Evolutionary conservation across 1,284 basidiomycete genomes (phyloP), one percentile per base, ranked within the genome.

Genomic region (Fistulinella cinereoalba): DNA sequence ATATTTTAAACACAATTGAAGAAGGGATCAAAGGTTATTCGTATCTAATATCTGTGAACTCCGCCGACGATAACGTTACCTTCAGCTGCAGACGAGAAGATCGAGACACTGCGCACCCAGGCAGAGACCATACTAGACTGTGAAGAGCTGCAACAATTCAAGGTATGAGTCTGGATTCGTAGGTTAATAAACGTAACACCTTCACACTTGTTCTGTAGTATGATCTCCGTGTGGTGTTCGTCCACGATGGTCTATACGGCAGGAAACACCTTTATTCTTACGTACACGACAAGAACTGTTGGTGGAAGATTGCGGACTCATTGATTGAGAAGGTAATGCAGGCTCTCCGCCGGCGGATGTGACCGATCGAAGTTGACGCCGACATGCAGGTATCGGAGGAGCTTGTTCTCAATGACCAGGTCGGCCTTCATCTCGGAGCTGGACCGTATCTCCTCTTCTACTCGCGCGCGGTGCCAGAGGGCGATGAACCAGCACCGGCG

Each of bases 261-360:
- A 73, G 85, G 31, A 83, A 76, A 45, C 83, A 88, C 54, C 67
- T 88, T 3, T 88, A 88, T 60, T 85, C 83, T 5, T 90, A 89
- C 56, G 78, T 88, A 12, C 77, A 81, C 49, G 77, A 84, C 47
- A 67, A 68, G 47, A 78, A 73, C 11, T 69, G 63, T 13, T 90
- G 88, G 88, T 90, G 86, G 85, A 89, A 87, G 65, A 83, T 79
- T 2, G 71, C 83, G n/a, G 87, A 89, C 56, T 75, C 77, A 46
- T 66, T 67, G n/a, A 81, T 87, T 1, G 79, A 75, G 0, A 78
- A 85, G 74, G 87, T 51, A 33, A 48, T 15, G 0, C 3, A 40
- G 10, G 18, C 7, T 28, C 6, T 29, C 12, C 8, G 8, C 31
- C n/a, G n/a, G n/a, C n/a, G n/a, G n/a, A n/a, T n/a, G n/a, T n/a